Percentiles rank a stretch among this genome's conserved stretches.
Conservation (phyloP, 1,284 basidiomycete genomes). For the Ustilago hordei region DNA sequence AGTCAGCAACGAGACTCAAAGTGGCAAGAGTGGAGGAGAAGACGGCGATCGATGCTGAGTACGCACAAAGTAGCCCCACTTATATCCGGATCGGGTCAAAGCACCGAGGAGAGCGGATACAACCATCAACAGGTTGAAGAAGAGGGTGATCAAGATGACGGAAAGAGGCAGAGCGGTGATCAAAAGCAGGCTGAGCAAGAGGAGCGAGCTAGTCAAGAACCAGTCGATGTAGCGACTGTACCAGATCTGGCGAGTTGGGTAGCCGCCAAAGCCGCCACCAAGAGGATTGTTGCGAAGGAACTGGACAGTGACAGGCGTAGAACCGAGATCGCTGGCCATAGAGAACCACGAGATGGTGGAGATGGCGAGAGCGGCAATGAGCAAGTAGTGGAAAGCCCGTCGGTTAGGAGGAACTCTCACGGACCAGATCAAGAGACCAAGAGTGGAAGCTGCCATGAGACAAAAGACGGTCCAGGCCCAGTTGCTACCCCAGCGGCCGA, state of each 20-base stretch:
- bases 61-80: slow-evolving; percentile 71
- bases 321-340: slow-evolving; percentile 76
- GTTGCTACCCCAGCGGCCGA: slow-evolving; percentile 69
- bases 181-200: slow-evolving; percentile 74
- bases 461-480: slow-evolving; percentile 71
- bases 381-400: slow-evolving; percentile 72
- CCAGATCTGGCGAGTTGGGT: slow-evolving; percentile 74
- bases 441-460: slow-evolving; percentile 62
- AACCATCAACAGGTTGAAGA: slow-evolving; percentile 73
- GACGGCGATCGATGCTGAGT: not conserved
- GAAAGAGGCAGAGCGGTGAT: slow-evolving; percentile 74
- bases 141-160: slow-evolving; percentile 74
- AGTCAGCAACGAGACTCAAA: not conserved
- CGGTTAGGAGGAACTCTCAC: slow-evolving; percentile 52
- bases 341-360: slow-evolving; percentile 72
- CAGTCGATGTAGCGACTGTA: slow-evolving; percentile 69
- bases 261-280: slow-evolving; percentile 28
- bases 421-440: slow-evolving; percentile 57
- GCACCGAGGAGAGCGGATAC: slow-evolving; percentile 74
- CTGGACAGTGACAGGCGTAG: slow-evolving; percentile 73
- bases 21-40: not conserved
- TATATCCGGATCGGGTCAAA: slow-evolving; percentile 73
- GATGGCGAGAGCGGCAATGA: slow-evolving; percentile 70
- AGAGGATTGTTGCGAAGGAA: slow-evolving; percentile 69
- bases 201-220: slow-evolving; percentile 73